Evolutionary conservation across 1,139 yeast genomes (phyloP).

Genomic region (Geotrichum carabidarum): DNA sequence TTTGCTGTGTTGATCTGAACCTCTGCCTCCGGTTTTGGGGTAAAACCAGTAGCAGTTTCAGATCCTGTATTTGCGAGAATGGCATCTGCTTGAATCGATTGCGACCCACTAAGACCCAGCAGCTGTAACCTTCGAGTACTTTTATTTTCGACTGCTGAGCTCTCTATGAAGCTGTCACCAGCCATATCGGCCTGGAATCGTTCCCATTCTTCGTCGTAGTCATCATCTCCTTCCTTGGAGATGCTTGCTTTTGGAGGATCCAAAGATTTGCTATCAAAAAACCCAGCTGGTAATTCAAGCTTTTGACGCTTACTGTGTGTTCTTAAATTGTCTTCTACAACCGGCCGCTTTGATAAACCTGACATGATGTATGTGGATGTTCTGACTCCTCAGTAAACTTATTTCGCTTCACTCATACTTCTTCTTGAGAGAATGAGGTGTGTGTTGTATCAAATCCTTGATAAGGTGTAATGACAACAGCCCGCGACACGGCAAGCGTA

Average conservation of each 20-base stretch:
- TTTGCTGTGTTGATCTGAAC: neutral
- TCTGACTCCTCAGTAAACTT: too few relatives aligned
- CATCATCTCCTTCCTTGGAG: neutral
- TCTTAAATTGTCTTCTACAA: constrained; percentile 72
- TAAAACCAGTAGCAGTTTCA: neutral
- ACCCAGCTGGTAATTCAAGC: neutral
- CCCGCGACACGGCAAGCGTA: too few relatives aligned
- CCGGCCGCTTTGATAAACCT: constrained; percentile 49
- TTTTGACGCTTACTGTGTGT: constrained; percentile 49
- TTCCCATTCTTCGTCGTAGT: constrained; percentile 17
- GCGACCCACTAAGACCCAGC: constrained; percentile 1
- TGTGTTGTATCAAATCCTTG: too few relatives aligned
- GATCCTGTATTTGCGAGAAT: neutral
- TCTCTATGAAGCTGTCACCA: neutral
- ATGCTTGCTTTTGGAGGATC: neutral
- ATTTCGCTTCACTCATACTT: too few relatives aligned
- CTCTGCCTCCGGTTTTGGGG: neutral
- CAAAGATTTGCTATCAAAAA: neutral
- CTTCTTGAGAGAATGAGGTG: too few relatives aligned
- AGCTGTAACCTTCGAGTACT: constrained; percentile 1
- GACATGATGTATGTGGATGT: constrained; percentile 4
- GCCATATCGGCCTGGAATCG: constrained; percentile 17
- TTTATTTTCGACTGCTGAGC: neutral
- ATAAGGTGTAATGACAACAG: too few relatives aligned
- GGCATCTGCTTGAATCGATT: constrained; percentile 12